Conservation (phyloP, 306 rosid genomes). For the Urtica urens region DNA sequence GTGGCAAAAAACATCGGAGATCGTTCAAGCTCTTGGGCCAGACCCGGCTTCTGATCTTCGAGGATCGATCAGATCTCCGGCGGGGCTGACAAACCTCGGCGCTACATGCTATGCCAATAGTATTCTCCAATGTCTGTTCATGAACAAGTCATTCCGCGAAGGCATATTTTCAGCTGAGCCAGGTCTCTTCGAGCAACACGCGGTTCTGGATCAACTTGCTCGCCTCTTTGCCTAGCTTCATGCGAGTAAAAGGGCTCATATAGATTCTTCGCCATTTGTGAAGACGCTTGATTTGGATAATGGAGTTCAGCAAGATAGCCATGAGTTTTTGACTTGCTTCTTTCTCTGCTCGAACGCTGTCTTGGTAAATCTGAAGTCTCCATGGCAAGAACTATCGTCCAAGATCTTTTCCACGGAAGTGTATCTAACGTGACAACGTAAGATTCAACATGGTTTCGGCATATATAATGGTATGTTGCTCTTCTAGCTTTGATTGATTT, state of each 20-base stretch:
- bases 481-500: too few relatives aligned
- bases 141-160: conserved; percentile 76
- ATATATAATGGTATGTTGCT: neutral
- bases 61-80: conserved; percentile 54
- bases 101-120: conserved; percentile 99
- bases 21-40: conserved; percentile 65
- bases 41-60: conserved; percentile 79
- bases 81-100: conserved; percentile 93
- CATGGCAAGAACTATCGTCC: conserved; percentile 67
- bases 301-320: conserved; percentile 98
- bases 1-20: conserved; percentile 82
- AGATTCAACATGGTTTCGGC: too few relatives aligned
- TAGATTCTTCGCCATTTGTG: conserved; percentile 87
- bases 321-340: conserved; percentile 89
- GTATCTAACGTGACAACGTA: conserved; percentile 95
- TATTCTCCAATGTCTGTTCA: conserved; percentile 84
- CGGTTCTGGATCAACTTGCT: conserved; percentile 73
- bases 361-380: conserved; percentile 55
- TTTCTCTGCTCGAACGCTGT: conserved; percentile 77
- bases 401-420: conserved; percentile 95
- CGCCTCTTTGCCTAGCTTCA: conserved; percentile 79
- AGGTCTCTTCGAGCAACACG: conserved; percentile 61
- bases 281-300: conserved; percentile 89
- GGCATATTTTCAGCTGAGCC: conserved; percentile 72
- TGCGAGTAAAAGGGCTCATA: conserved; percentile 68